These are phyloP conservation scores for Boletus huronensis DNA, from an alignment of 768 basidiomycete species.

Conservation along the genomic window DNA sequence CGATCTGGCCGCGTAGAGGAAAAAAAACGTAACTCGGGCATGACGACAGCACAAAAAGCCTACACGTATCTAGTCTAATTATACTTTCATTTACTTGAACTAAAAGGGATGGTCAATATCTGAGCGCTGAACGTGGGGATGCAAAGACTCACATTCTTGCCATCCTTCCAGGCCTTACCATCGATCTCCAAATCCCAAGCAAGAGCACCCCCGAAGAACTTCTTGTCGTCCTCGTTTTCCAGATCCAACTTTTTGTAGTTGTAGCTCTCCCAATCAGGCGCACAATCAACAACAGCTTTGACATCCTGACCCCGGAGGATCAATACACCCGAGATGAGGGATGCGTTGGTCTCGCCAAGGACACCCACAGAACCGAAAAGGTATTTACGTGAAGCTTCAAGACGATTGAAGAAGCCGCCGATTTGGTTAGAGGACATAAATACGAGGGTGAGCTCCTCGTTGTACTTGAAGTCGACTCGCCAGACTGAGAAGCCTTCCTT, in stretches of 20 bases:
- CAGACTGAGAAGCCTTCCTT: conserved; percentile 84
- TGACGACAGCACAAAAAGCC: conserved; percentile 12
- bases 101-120: conserved; percentile 2
- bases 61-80: conserved; percentile 25
- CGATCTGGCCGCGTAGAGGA: background rate
- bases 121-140: background rate
- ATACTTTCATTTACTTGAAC: conserved; percentile 21
- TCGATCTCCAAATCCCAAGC: conserved; percentile 91
- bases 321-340: conserved; percentile 75
- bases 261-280: conserved; percentile 94
- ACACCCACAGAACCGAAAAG: conserved; percentile 93
- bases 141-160: conserved; percentile 72
- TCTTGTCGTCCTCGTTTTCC: conserved; percentile 69
- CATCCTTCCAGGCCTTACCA: conserved; percentile 89
- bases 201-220: conserved; percentile 87
- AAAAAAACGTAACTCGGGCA: conserved; percentile 2
- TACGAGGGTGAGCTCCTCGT: conserved; percentile 82
- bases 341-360: conserved; percentile 75
- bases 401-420: conserved; percentile 94
- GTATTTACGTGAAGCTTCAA: conserved; percentile 96
- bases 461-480: conserved; percentile 97
- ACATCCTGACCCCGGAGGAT: conserved; percentile 80
- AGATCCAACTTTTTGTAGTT: conserved; percentile 74
- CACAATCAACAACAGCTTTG: conserved; percentile 67
- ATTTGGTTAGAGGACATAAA: conserved; percentile 97